These are phyloP conservation scores for Cutaneotrichosporon cutaneum DNA, from an alignment of 1,284 basidiomycete genomes.

Conservation along the genomic window DNA sequence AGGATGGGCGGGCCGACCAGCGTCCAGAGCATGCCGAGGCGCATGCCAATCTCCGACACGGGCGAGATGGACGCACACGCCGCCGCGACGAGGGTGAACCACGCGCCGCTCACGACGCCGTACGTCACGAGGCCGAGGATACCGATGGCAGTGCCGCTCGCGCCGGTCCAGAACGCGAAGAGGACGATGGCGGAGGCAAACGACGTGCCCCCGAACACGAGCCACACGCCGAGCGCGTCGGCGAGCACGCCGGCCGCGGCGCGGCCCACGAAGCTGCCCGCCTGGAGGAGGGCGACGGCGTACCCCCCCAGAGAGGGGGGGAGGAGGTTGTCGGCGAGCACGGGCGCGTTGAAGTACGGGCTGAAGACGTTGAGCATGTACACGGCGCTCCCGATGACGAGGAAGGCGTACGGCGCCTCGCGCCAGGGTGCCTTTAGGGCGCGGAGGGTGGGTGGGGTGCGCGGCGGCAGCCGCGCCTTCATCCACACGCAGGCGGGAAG, in stretches of 20 bases:
- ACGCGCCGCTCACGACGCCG: conserved; percentile 41
- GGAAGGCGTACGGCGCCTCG: conserved; percentile 35
- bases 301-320: conserved; percentile 21
- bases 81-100: conserved; percentile 44
- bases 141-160: conserved; percentile 21
- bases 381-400: conserved; percentile 31
- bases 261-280: conserved; percentile 32
- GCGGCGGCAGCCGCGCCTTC: conserved; percentile 30
- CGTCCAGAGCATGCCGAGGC: conserved; percentile 49
- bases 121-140: conserved; percentile 42
- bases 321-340: conserved; percentile 19
- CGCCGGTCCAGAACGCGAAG: conserved; percentile 34
- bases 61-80: conserved; percentile 43
- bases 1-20: conserved; percentile 35
- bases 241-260: conserved; percentile 28
- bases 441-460: conserved; percentile 18
- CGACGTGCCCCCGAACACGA: conserved; percentile 23
- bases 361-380: conserved; percentile 33
- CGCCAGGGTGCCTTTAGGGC: conserved; percentile 32
- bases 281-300: conserved; percentile 31
- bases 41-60: conserved; percentile 44
- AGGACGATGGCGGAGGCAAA: conserved; percentile 22
- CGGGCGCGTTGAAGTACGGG: conserved; percentile 43
- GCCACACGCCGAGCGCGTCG: conserved; percentile 29
- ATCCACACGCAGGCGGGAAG: conserved; percentile 28